A percentile compares a stretch with the other conserved stretches of the same genome.
phyloP scores from a whole-genome alignment of 176 grass and related monocot genomes.

The Carex kokanica region DNA sequence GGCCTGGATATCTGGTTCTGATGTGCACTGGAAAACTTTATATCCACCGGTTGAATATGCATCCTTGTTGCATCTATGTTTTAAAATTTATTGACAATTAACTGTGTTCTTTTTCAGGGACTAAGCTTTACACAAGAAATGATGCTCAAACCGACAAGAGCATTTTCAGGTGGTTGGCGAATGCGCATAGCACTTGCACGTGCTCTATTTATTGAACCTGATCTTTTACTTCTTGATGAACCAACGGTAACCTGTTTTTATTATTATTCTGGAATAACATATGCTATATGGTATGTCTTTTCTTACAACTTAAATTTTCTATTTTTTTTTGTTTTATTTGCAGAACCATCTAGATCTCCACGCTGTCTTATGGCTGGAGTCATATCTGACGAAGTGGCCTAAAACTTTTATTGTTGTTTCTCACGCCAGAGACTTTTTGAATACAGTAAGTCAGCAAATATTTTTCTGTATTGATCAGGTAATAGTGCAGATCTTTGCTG shows the following conservation, averaged over 20 bases:
- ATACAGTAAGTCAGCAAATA: slow-evolving; percentile 55
- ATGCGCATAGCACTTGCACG: slow-evolving; percentile 97
- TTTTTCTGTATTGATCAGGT: background rate
- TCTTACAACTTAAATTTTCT: background rate
- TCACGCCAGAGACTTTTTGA: slow-evolving; percentile 91
- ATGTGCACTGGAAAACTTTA: background rate
- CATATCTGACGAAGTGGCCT: slow-evolving; percentile 92
- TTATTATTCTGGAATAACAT: slow-evolving; percentile 8
- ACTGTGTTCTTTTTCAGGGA: slow-evolving; percentile 41
- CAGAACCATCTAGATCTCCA: slow-evolving; percentile 99
- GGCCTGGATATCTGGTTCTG: background rate
- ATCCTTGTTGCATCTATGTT: background rate
- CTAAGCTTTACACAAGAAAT: slow-evolving; percentile 98
- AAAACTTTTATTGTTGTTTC: slow-evolving; percentile 98
- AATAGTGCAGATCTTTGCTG: slow-evolving; percentile 8
- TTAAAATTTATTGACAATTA: slow-evolving; percentile 2
- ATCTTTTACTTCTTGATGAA: slow-evolving; percentile 95
- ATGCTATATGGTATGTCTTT: background rate
- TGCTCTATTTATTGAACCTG: slow-evolving; percentile 92
- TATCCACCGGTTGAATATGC: background rate
- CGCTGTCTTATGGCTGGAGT: slow-evolving; percentile 89
- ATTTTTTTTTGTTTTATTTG: slow-evolving; percentile 23
- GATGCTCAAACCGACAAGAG: slow-evolving; percentile 69
- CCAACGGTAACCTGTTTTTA: slow-evolving; percentile 56
- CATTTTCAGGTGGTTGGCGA: slow-evolving; percentile 96